These are phyloP conservation scores for Trichoderma harzianum DNA, from an alignment of 2,329 filamentous ascomycete species.

Conservation along the genomic window DNA sequence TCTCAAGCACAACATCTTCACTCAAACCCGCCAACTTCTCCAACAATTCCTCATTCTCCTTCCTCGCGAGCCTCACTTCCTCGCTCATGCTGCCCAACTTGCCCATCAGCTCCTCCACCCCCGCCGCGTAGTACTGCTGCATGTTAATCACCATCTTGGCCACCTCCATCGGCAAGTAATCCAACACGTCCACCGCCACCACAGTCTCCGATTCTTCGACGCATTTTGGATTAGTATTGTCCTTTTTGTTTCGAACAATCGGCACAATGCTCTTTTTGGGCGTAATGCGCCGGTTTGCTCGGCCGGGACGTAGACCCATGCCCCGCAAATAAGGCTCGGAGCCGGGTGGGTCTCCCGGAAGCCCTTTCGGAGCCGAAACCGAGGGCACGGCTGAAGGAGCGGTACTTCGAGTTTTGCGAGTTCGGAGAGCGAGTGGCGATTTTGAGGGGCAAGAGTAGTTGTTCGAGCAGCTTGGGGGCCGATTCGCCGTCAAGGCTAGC, in stretches of 20 bases:
- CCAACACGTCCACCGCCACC: background rate
- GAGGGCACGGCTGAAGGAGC: background rate
- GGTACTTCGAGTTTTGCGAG: background rate
- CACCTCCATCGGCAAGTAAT: constrained; percentile 18
- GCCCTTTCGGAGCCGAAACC: background rate
- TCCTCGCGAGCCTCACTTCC: constrained; percentile 11
- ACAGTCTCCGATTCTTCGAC: background rate
- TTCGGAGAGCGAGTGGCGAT: background rate
- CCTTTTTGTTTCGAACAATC: background rate
- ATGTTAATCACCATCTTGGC: constrained; percentile 23
- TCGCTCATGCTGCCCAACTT: constrained; percentile 10
- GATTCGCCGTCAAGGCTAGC: background rate
- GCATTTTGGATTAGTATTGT: background rate
- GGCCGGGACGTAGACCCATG: background rate
- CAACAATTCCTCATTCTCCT: background rate
- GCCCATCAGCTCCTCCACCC: constrained; percentile 21
- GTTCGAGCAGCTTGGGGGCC: background rate
- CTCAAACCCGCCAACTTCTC: background rate
- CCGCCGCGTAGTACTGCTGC: constrained; percentile 23
- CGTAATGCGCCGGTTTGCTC: background rate
- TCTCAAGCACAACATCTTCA: constrained; percentile 5
- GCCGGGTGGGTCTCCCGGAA: background rate
- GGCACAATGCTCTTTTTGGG: background rate
- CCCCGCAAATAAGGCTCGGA: background rate
- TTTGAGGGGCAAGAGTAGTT: background rate